Percentiles rank a stretch among this genome's conserved stretches.
phyloP scores from a whole-genome alignment of 306 rosid genomes.

The Oxytropis ochrocephala region DNA sequence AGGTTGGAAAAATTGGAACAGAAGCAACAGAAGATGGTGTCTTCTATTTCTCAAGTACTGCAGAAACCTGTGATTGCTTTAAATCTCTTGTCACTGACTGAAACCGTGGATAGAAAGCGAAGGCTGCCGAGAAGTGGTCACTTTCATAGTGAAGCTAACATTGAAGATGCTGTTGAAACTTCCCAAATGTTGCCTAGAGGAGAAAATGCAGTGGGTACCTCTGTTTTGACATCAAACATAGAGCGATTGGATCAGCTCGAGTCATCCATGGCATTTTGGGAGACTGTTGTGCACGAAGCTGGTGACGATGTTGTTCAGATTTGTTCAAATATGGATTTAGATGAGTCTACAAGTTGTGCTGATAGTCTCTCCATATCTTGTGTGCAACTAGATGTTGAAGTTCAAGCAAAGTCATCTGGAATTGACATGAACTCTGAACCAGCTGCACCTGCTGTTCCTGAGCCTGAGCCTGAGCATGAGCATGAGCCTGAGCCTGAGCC shows the following conservation, averaged over 20 bases:
- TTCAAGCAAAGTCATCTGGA: slow-evolving; percentile 50
- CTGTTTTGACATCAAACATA: slow-evolving; percentile 23
- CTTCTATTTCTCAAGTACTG: slow-evolving; percentile 52
- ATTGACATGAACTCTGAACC: slow-evolving; percentile 90
- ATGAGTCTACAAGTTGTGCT: slow-evolving; percentile 52
- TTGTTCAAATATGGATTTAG: slow-evolving; percentile 53
- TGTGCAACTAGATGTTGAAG: slow-evolving; percentile 40
- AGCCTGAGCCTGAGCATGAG: slow-evolving; percentile 30
- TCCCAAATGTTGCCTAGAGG: slow-evolving; percentile 33
- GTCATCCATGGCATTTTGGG: slow-evolving; percentile 70
- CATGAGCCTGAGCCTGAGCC: slow-evolving; percentile 32
- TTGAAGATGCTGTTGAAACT: slow-evolving; percentile 45
- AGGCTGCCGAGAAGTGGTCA: slow-evolving; percentile 55
- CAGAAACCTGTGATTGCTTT: slow-evolving; percentile 49
- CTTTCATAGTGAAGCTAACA: slow-evolving; percentile 32
- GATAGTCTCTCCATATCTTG: slow-evolving; percentile 49
- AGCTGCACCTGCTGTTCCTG: slow-evolving; percentile 30
- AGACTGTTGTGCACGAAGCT: slow-evolving; percentile 36
- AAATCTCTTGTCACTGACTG: slow-evolving; percentile 51
- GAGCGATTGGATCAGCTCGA: slow-evolving; percentile 62
- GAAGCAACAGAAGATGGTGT: slow-evolving; percentile 44
- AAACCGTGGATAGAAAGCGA: slow-evolving; percentile 63
- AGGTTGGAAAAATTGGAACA: slow-evolving; percentile 48
- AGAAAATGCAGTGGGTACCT: slow-evolving; percentile 32
- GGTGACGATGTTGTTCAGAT: slow-evolving; percentile 14